A percentile compares a stretch with the other conserved stretches of the same genome.
Evolutionary conservation across 2,329 filamentous ascomycete species (phyloP).

Genomic region (Corynespora cassiicola): DNA sequence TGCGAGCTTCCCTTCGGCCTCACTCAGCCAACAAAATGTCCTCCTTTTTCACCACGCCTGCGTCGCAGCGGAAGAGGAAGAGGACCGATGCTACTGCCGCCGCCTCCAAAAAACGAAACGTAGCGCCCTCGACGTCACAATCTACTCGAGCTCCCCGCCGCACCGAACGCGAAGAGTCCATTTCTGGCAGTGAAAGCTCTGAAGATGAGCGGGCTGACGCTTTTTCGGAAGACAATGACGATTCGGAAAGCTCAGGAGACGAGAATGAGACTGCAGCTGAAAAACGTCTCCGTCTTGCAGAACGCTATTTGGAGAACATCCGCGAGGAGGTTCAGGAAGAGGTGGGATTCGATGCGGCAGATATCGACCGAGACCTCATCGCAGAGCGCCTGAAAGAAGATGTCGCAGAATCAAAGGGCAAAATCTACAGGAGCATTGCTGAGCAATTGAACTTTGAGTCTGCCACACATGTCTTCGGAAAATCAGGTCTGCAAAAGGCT

Average conservation of each 20-base stretch:
- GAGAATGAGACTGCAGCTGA: constrained; percentile 90
- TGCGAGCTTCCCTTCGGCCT: constrained; percentile 4
- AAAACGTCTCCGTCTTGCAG: constrained; percentile 82
- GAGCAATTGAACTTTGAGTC: constrained; percentile 72
- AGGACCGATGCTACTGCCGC: constrained; percentile 60
- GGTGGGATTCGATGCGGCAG: constrained; percentile 88
- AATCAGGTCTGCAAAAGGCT: constrained; percentile 76
- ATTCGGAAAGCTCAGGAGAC: constrained; percentile 68
- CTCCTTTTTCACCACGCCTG: constrained; percentile 92
- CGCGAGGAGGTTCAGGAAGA: constrained; percentile 76
- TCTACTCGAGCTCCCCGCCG: constrained; percentile 53
- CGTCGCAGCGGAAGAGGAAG: constrained; percentile 90
- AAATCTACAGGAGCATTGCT: constrained; percentile 82
- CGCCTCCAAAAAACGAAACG: constrained; percentile 66
- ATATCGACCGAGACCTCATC: constrained; percentile 91
- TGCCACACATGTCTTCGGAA: constrained; percentile 75
- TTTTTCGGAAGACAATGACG: constrained; percentile 42
- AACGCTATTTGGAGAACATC: constrained; percentile 92
- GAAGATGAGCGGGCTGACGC: constrained; percentile 63
- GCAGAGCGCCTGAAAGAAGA: constrained; percentile 86
- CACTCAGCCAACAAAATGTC: constrained; percentile 55
- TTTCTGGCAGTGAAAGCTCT: constrained; percentile 82
- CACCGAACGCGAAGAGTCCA: constrained; percentile 74
- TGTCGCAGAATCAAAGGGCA: constrained; percentile 88
- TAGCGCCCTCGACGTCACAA: constrained; percentile 50